Evolutionary conservation across 306 rosid genomes (phyloP).

Genomic region (Glycyrrhiza uralensis): DNA sequence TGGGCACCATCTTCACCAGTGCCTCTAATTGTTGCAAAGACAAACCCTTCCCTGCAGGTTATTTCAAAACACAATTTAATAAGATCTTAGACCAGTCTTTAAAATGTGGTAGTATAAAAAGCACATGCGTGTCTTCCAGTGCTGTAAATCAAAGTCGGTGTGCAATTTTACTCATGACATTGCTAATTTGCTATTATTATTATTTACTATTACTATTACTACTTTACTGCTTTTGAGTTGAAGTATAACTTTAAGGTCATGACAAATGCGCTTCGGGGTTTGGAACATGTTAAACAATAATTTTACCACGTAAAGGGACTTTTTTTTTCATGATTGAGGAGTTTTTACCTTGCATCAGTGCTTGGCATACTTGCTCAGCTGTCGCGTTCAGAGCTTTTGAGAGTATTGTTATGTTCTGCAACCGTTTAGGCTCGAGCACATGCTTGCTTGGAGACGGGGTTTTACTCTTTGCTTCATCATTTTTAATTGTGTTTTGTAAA

Average conservation of each 20-base stretch:
- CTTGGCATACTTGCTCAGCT: slow-evolving; percentile 69
- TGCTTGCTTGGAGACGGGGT: slow-evolving; percentile 93
- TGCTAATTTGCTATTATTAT: not conserved
- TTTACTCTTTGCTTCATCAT: slow-evolving; percentile 78
- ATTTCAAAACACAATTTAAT: slow-evolving; percentile 18
- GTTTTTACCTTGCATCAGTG: slow-evolving; percentile 75
- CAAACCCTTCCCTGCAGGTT: slow-evolving; percentile 79
- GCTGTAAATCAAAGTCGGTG: slow-evolving; percentile 17
- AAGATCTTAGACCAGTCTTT: not conserved
- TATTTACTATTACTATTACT: not conserved
- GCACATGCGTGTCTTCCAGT: slow-evolving; percentile 12
- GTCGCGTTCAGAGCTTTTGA: slow-evolving; percentile 82
- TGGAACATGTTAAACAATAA: slow-evolving; percentile 17
- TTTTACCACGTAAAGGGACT: not conserved
- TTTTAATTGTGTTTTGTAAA: slow-evolving; percentile 64
- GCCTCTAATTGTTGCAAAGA: slow-evolving; percentile 83
- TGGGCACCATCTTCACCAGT: slow-evolving; percentile 81
- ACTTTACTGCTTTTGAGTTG: not conserved
- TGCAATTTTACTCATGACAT: not conserved
- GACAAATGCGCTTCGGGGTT: not conserved
- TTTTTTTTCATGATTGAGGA: not conserved
- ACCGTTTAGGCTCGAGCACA: slow-evolving; percentile 91
- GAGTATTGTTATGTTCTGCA: slow-evolving; percentile 93
- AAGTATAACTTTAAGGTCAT: not conserved
- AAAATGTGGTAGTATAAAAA: slow-evolving; percentile 18